Base-by-base conservation (phyloP, 2,329 filamentous ascomycete species). In the Rutstroemia sydowiana region DNA sequence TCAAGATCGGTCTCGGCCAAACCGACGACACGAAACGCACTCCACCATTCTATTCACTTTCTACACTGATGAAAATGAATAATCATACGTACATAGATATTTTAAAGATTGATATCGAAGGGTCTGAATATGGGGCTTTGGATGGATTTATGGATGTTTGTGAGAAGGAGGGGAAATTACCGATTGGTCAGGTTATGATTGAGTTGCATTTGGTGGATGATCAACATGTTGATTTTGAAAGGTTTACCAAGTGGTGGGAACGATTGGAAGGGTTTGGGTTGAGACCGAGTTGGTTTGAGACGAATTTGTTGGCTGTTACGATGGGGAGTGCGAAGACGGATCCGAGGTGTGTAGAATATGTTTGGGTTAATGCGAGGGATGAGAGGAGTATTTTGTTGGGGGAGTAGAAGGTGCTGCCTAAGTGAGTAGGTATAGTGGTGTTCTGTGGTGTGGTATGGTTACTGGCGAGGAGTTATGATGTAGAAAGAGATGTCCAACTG, bases 61-160 rank as follows among this genome's bases (percentile, higher is more conserved):
- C 58, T n/a, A 65, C 69, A 13, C 53, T 72, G 10, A 71, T 72
- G 68, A 57, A 59, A 32, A 59, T 60, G 57, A 70, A 71, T 49
- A 63, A 65, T 2, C 69, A 72, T 43, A 56, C 63, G 3, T 70
- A 69, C 52, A 65, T 71, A 46, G 70, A 72, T 55, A 65, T 72
- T 18, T 49, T 71, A 34, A 71, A 71, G 58, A 70, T 71, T 53
- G 69, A 72, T 55, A 67, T 71, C 40, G 69, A 71, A 47, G 65
- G 65, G 3, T 55, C 59, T 11, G 69, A 71, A 53, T 71, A 67
- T 49, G 60, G 61, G 31, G 57, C 66, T 9, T 53, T 69, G 46
- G 57, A 60, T 41, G 32, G 51, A 1, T 63, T 64, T 42, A 62
- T 63, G 61, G 58, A 63, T 55, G 47, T 41, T 5, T 55, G 50